Base-by-base conservation (phyloP, 2,329 filamentous ascomycete genomes). In the Claviceps sorghi region DNA sequence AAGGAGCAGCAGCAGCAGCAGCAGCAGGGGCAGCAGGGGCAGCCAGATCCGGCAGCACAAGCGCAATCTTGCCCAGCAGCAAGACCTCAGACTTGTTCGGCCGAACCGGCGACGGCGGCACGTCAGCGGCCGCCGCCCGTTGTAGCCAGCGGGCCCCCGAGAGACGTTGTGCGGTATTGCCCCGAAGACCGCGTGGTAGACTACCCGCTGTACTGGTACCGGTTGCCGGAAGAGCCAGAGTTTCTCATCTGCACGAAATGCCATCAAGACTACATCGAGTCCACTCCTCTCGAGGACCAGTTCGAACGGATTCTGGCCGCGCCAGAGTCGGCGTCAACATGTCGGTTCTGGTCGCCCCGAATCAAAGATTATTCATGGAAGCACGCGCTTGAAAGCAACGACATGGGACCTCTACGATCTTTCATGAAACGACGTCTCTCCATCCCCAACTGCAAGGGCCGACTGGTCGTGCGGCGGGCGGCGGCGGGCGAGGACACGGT, bases 201-300 rank as follows among this genome's bases (percentile, higher is more conserved):
- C 21, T 68, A 67, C 42, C 53, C 58, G 0, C 56, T 64, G 0
- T 60, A 60, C n/a, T 70, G 67, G 63, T 65, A 68, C 47, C 59
- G 56, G 1, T 48, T 64, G 1, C 52, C 55, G 2, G 58, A 61
- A 3, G 36, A 59, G 2, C 62, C 66, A 0, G 56, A 61, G 1
- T 70, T 65, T 26, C 52, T 65, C 3, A 60, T 73, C 36, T 75
- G 72, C 55, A 69, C 69, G 1, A 59, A 63, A 22, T 75, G 72
- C 55, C 67, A 71, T 36, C 61, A 63, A 6, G 66, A 69, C 32
- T 51, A 69, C 53, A 64, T 74, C 13, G 54, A 61, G 22, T 22
- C 51, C 0, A 69, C 67, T 0, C 45, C 42, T 0, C 61, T 72
- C 3, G 58, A 60, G 0, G 19, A 49, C 0, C 51, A 61, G 0